phyloP scores from a whole-genome alignment of 495 filamentous ascomycete species.

The Aspergillus homomorphus region DNA sequence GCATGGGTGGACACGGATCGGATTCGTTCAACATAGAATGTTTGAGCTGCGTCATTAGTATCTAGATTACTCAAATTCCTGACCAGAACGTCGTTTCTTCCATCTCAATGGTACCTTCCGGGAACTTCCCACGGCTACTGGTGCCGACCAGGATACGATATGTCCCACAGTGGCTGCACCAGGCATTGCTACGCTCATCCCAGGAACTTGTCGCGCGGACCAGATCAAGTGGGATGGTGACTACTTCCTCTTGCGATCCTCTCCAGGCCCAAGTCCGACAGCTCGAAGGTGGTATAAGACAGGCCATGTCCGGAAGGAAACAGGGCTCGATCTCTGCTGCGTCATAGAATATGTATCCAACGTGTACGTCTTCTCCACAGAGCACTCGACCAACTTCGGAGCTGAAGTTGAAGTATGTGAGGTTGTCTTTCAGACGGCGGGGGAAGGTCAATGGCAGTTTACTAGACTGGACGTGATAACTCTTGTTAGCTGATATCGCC shows the following conservation, averaged over 20 bases:
- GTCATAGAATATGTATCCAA: conserved; percentile 81
- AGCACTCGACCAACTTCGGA: conserved; percentile 68
- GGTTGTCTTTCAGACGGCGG: conserved; percentile 59
- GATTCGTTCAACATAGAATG: neutral
- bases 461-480: conserved; percentile 30
- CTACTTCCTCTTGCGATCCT: neutral
- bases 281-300: conserved; percentile 71
- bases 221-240: conserved; percentile 12
- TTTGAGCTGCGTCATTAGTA: too few species aligned
- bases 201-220: conserved; percentile 19
- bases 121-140: conserved; percentile 15
- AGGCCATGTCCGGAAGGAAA: conserved; percentile 83
- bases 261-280: conserved; percentile 53
- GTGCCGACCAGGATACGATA: conserved; percentile 17
- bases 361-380: conserved; percentile 73
- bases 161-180: conserved; percentile 14
- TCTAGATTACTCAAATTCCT: conserved; percentile 4
- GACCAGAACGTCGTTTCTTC: conserved; percentile 19
- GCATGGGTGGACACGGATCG: conserved; percentile 28
- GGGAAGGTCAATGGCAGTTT: conserved; percentile 62
- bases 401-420: conserved; percentile 67
- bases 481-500: neutral
- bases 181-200: conserved; percentile 16
- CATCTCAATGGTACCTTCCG: conserved; percentile 12
- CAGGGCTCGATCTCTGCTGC: conserved; percentile 55